phyloP scores from a whole-genome alignment of 495 filamentous ascomycete species.

The Xylaria longipes region DNA sequence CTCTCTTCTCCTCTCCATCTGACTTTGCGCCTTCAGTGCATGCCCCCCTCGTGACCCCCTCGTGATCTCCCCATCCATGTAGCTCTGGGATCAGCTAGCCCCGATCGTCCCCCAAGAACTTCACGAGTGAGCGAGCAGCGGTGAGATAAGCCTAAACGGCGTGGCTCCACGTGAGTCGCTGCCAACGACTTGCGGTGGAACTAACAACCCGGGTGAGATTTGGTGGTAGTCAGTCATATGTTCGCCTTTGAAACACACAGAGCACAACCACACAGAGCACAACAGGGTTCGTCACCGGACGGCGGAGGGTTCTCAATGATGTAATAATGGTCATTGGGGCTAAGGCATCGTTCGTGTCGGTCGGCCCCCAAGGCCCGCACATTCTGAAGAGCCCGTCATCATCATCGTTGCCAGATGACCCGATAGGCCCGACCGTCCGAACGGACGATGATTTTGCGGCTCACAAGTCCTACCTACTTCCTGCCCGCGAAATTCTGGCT shows the following conservation, averaged over 20 bases:
- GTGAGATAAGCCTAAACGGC: background rate
- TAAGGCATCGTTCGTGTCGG: background rate
- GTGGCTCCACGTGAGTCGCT: conserved; percentile 16
- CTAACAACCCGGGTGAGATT: background rate
- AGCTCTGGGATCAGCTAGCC: background rate
- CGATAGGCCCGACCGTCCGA: background rate
- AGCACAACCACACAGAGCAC: background rate
- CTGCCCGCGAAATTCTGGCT: background rate
- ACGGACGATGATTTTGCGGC: background rate
- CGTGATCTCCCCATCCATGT: background rate
- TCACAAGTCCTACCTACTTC: background rate
- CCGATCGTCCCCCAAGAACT: background rate
- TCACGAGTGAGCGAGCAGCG: background rate
- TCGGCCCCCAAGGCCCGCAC: background rate
- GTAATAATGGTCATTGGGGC: background rate
- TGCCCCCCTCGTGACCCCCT: background rate
- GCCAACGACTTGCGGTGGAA: background rate
- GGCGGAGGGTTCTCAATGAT: background rate
- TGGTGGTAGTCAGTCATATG: conserved; percentile 8
- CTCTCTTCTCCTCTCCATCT: background rate
- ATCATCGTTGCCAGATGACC: conserved; percentile 3
- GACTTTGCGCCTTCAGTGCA: background rate
- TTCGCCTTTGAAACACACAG: background rate
- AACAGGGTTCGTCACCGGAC: background rate
- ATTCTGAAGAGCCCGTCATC: background rate